phyloP scores from a whole-genome alignment of 2,329 filamentous ascomycete genomes.

The Cladosporium sp. region DNA sequence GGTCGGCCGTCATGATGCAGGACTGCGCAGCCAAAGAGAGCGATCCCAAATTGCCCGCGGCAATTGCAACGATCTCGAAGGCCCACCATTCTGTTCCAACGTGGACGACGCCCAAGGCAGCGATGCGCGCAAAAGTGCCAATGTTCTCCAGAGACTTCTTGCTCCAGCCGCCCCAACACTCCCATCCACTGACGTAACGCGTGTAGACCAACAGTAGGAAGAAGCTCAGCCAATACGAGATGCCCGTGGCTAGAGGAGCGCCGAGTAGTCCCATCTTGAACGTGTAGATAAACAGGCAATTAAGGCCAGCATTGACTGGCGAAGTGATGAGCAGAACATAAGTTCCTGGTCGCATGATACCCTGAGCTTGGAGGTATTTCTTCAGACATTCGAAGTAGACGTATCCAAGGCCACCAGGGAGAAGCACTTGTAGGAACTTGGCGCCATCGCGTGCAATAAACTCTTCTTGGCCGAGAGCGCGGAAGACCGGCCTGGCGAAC shows the following conservation, averaged over 20 bases:
- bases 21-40: conserved; percentile 77
- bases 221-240: conserved; percentile 86
- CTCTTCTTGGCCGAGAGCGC: conserved; percentile 72
- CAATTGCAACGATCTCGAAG: conserved; percentile 85
- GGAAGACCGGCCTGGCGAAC: conserved; percentile 72
- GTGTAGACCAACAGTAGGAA: conserved; percentile 72
- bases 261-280: conserved; percentile 72
- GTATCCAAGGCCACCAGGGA: conserved; percentile 81
- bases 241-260: conserved; percentile 77
- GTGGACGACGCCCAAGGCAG: conserved; percentile 74
- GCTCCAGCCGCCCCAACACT: conserved; percentile 78
- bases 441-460: conserved; percentile 73
- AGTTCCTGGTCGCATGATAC: conserved; percentile 64
- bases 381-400: conserved; percentile 82
- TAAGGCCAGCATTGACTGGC: conserved; percentile 58
- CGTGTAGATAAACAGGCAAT: conserved; percentile 71
- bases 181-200: conserved; percentile 66
- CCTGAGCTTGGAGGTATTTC: conserved; percentile 60
- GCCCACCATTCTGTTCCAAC: conserved; percentile 93
- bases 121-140: conserved; percentile 70
- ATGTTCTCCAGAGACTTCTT: conserved; percentile 66
- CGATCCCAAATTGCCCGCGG: conserved; percentile 76
- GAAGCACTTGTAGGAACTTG: conserved; percentile 69
- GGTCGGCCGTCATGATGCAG: conserved; percentile 87
- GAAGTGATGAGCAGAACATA: conserved; percentile 63